Evolutionary conservation across 140 eudicot species (phyloP).

Genomic region (Bidens hawaiensis): DNA sequence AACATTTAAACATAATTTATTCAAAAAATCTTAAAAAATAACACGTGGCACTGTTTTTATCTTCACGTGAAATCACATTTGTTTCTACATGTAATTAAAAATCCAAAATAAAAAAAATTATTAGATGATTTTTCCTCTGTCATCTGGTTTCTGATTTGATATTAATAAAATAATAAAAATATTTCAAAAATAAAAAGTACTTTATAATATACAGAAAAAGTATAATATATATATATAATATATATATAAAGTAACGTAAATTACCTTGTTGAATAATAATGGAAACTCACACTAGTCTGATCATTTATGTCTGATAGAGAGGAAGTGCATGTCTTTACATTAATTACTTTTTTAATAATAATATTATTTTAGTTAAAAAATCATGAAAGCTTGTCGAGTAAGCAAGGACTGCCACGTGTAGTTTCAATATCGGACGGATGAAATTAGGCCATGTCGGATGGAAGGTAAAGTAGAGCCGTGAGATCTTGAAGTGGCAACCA

Average conservation of each 20-base stretch:
- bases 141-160: no score
- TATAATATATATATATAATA: no score
- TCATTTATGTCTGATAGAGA: not conserved
- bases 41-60: not conserved
- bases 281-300: no score
- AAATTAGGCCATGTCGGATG: constrained; percentile 52
- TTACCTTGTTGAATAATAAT: no score
- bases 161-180: no score
- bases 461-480: constrained; percentile 26
- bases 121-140: no score
- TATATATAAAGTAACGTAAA: no score
- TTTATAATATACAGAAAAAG: no score
- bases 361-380: constrained; percentile 4
- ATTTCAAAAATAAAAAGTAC: no score
- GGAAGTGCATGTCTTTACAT: not conserved
- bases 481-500: constrained; percentile 31
- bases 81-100: not conserved
- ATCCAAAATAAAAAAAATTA: no score
- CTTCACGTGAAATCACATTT: not conserved
- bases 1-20: no score
- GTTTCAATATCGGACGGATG: constrained; percentile 40
- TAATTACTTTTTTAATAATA: not conserved
- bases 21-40: no score
- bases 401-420: constrained; percentile 64
- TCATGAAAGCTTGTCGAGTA: constrained; percentile 48